Conservation (phyloP, 345 rosid genomes). For the Hibiscus mutabilis region DNA sequence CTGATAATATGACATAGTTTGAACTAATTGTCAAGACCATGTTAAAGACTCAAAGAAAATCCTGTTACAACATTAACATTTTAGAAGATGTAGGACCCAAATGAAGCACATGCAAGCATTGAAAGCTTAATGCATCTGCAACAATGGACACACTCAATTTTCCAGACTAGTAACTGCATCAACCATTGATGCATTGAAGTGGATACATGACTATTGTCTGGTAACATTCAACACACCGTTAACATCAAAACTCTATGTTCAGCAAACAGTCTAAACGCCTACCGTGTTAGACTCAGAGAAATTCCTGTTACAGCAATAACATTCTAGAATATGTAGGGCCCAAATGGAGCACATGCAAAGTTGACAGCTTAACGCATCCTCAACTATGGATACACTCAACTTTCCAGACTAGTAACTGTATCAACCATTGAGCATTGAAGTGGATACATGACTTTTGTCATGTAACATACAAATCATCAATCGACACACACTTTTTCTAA, state of each 20-base stretch:
- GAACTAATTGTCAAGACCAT: background rate
- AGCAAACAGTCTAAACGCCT: no score
- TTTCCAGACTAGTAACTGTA: slow-evolving; percentile 13
- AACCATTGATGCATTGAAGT: slow-evolving; percentile 7
- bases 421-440: slow-evolving; percentile 6
- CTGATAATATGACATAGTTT: no score
- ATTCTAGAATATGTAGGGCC: background rate
- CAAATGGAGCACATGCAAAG: slow-evolving; percentile 15
- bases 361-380: slow-evolving; percentile 33
- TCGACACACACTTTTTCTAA: no score
- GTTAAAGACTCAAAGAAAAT: background rate
- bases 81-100: background rate
- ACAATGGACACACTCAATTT: slow-evolving; percentile 27
- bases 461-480: slow-evolving; percentile 11
- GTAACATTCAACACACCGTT: background rate
- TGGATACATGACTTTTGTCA: slow-evolving; percentile 62
- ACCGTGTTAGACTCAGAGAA: background rate
- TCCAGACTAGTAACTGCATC: slow-evolving; percentile 13
- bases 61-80: background rate
- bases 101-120: slow-evolving; percentile 16
- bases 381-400: slow-evolving; percentile 32
- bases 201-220: slow-evolving; percentile 67
- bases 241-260: no score
- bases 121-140: slow-evolving; percentile 37
- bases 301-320: background rate